Base-by-base conservation (phyloP, 225 moss, liverwort and hornwort species). In the Bryoerythrophyllum caledonicum region DNA sequence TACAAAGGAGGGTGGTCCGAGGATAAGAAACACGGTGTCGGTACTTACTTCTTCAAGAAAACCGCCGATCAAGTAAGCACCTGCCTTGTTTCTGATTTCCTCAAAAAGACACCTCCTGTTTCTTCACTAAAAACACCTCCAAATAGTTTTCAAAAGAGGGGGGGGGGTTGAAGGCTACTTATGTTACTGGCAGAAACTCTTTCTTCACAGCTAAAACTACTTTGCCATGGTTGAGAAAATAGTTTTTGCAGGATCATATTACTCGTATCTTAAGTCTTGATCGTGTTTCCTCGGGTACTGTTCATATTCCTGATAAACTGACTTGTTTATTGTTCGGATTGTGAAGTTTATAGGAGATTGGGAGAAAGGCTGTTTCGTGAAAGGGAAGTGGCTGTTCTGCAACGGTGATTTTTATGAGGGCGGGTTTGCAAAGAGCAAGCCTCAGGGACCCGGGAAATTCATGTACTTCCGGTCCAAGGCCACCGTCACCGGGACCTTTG, bases 321-420 rank as follows among this genome's bases (percentile, higher is more conserved):
- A 5, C 48, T 17, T 49, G 48, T 59, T 54, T 20, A 48, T 80
- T 58, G 41, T 44, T 77, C 37, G 74, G 57, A 10, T 40, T 64
- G 58, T 79, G 81, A 84, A 93, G 93, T 89, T 96, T 52, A 74
- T 89, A 72, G 95, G 93, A 71, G 79, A 82, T 62, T 93, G 95
- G 95, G 86, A 87, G 64, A 86, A 91, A 76, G 95, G 93, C 53
- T 86, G 69, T 60, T 93, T 96, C 24, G 71, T 85, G 9, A 87
- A 91, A 32, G 95, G 95, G 3, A 86, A 74, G 61, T 93, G 95
- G 93, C 53, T 91, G 20, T 85, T 91, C 73, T 21, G 81, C 19
- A 93, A 91, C 28, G 91, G 93, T 25, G 93, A 93, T 74, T 84
- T 89, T 30, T 96, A 87, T 20, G 90, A 93, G 75, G 93, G 95